Base-by-base conservation (phyloP, 495 filamentous ascomycete genomes). In the Umbilicaria muhlenbergii region DNA sequence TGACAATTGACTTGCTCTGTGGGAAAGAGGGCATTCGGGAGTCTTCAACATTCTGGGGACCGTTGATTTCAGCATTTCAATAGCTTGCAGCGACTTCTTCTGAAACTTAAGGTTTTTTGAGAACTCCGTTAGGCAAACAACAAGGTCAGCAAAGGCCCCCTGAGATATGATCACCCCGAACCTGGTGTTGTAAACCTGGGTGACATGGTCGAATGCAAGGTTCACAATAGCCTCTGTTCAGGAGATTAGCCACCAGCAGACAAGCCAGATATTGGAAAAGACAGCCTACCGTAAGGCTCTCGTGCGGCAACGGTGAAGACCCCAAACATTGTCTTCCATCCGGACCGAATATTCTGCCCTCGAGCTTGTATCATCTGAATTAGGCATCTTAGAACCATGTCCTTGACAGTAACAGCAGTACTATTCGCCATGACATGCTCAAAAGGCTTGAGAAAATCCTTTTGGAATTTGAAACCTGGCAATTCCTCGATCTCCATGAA, bases 301-400 rank as follows among this genome's bases (percentile, higher is more conserved):
- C 81, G 73, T 17, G 91, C 91, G 15, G 91, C 92, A 19, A 94
- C 84, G 3, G 89, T 94, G 58, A 99, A 96, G 33, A 94, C 92
- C 10, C 87, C 91, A 66, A 99, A 96, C 87, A 99, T 96, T 11
- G 91, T 96, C 60, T 91, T 79, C 91, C 91, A 99, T 24, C 91
- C 91, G 14, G 87, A 94, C 11, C 88, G 80, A 51, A 99, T 96
- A 50, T 95, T 96, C 52, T 94, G 78, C 8, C 91, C 91, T 48
- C 83, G 73, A 18, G 91, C 88, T 61, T 96, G 92, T 35, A 99
- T 87, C 91, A 99, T 99, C 60, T 99, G 91, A 43, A 92, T 91
- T 42, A 99, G 67, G 57, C 92, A 99, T n/a, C 86, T 75, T 11
- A 99, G 69, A 31, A 92, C 85, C 86, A 96, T 94, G 53, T 99